phyloP scores from a whole-genome alignment of 768 basidiomycete genomes.

The Pleurotus sapidus region DNA sequence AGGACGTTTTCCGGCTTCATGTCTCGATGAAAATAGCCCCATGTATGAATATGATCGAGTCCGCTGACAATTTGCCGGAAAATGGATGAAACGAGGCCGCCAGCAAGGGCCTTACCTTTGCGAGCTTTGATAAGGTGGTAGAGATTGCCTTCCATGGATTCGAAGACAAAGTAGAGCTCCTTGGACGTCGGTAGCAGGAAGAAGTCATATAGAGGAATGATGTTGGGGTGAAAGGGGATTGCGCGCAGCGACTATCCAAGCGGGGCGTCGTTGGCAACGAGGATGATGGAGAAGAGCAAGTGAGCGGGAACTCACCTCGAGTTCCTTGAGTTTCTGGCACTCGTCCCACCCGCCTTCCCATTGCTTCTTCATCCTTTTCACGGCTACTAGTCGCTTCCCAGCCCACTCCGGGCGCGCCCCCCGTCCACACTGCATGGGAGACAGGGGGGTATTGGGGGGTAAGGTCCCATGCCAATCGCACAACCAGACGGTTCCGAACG shows the following conservation, averaged over 20 bases:
- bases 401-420: constrained; percentile 92
- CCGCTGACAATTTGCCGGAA: constrained; percentile 91
- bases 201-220: constrained; percentile 98
- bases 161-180: constrained; percentile 99
- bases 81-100: constrained; percentile 92
- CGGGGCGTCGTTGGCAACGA: constrained; percentile 14
- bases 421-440: constrained; percentile 94
- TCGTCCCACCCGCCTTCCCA: constrained; percentile 99
- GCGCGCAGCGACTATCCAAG: constrained; percentile 80
- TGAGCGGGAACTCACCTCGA: constrained; percentile 62
- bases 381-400: constrained; percentile 91
- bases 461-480: constrained; percentile 99
- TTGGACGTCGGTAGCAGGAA: constrained; percentile 95
- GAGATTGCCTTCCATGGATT: constrained; percentile 99
- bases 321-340: constrained; percentile 91
- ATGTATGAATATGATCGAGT: constrained; percentile 86
- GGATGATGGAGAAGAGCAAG: constrained; percentile 11
- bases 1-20: constrained; percentile 99
- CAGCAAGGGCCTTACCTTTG: constrained; percentile 93
- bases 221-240: constrained; percentile 93
- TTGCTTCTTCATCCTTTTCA: constrained; percentile 97
- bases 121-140: constrained; percentile 99
- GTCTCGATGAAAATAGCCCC: constrained; percentile 98
- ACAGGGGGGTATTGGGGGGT: constrained; percentile 85
- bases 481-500: constrained; percentile 97